A percentile compares a stretch with the other conserved stretches of the same genome.
These are phyloP conservation scores for Aspergillus nanangensis DNA, from an alignment of 495 filamentous ascomycete species.

Conservation along the genomic window DNA sequence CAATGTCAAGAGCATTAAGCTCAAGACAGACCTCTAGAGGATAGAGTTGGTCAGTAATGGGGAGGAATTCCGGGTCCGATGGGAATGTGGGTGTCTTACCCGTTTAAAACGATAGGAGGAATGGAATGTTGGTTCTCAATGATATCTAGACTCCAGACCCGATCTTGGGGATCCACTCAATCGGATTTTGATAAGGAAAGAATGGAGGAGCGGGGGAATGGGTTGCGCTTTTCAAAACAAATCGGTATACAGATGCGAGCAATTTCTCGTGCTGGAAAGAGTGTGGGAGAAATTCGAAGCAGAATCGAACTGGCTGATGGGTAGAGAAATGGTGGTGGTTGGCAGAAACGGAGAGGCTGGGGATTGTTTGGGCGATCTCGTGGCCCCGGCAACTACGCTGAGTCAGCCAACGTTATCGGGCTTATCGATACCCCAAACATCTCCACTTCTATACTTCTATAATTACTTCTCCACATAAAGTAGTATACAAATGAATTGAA, in stretches of 20 bases:
- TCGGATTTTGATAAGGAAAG: background rate
- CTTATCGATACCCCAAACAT: no score
- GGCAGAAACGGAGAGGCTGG: slow-evolving; percentile 36
- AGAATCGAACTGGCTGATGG: slow-evolving; percentile 4
- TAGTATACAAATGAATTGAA: no score
- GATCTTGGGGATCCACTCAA: background rate
- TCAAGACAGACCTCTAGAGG: slow-evolving; percentile 30
- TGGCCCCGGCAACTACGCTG: slow-evolving; percentile 30
- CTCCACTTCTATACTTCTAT: no score
- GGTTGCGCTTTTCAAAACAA: background rate
- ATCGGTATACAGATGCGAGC: no score
- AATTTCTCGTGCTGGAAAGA: slow-evolving; percentile 2
- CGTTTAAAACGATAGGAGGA: background rate
- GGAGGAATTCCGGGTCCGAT: background rate
- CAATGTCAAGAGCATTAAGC: slow-evolving; percentile 37
- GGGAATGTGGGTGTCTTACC: background rate
- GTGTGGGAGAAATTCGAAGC: slow-evolving; percentile 3
- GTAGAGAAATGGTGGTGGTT: slow-evolving; percentile 36
- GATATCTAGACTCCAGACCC: background rate
- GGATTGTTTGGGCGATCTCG: slow-evolving; percentile 21
- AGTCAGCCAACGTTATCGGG: slow-evolving; percentile 10
- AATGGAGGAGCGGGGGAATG: background rate
- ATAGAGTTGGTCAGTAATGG: slow-evolving; percentile 2
- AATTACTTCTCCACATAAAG: no score
- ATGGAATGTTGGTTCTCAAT: background rate